phyloP scores from a whole-genome alignment of 2,329 filamentous ascomycete genomes.

The Aspergillus neoniger region DNA sequence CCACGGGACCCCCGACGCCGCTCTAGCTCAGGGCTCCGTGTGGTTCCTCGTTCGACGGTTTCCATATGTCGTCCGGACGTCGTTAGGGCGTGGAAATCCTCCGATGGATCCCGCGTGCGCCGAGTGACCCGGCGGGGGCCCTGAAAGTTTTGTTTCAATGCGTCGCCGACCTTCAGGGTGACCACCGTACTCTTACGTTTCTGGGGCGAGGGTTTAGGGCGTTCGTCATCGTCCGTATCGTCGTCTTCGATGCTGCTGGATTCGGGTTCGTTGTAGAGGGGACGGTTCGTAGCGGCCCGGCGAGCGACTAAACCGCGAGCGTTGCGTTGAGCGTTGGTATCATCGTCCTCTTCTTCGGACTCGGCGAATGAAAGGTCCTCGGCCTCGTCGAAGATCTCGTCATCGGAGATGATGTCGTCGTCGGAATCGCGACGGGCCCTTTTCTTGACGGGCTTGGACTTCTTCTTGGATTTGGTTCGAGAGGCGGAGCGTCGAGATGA shows the following conservation, averaged over 20 bases:
- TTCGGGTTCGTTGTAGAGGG: conserved; percentile 60
- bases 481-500: conserved; percentile 30
- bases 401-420: conserved; percentile 43
- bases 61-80: conserved; percentile 61
- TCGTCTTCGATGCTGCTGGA: conserved; percentile 43
- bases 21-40: conserved; percentile 52
- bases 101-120: conserved; percentile 58
- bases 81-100: conserved; percentile 59
- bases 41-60: conserved; percentile 53
- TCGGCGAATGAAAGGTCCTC: conserved; percentile 49
- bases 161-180: conserved; percentile 33
- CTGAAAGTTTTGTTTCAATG: conserved; percentile 28
- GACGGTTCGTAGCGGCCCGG: conserved; percentile 55
- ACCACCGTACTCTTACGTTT: conserved; percentile 31
- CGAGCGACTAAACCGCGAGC: conserved; percentile 60
- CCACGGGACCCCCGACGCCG: conserved; percentile 35
- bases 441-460: conserved; percentile 37
- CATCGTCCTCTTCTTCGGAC: conserved; percentile 48
- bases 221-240: conserved; percentile 29
- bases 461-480: conserved; percentile 38
- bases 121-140: conserved; percentile 58
- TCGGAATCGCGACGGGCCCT: conserved; percentile 51
- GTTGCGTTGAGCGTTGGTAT: conserved; percentile 52
- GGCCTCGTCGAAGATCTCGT: conserved; percentile 37
- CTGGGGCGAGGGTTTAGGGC: conserved; percentile 16